These are phyloP conservation scores for Geotrichum restrictum DNA, from an alignment of 1,139 yeast species.

Conservation along the genomic window DNA sequence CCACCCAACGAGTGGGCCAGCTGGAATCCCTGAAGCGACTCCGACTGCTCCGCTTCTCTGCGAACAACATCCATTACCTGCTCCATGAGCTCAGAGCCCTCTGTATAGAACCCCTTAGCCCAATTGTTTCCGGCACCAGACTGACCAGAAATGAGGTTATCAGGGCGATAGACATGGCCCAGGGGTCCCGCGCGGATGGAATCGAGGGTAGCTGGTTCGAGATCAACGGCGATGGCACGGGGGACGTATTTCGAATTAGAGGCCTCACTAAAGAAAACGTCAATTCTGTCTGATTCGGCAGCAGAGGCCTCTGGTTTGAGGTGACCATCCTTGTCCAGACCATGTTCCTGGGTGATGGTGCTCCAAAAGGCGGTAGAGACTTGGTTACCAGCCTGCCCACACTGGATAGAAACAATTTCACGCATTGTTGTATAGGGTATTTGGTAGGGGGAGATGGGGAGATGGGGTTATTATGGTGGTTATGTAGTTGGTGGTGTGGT, in stretches of 20 bases:
- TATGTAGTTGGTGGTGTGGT: too few relatives aligned
- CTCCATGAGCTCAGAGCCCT: constrained; percentile 47
- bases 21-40: constrained; percentile 48
- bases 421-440: constrained; percentile 34
- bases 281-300: constrained; percentile 32
- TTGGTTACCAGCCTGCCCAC: constrained; percentile 53
- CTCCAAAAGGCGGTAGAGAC: constrained; percentile 70
- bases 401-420: constrained; percentile 44
- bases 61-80: constrained; percentile 46
- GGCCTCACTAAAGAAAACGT: constrained; percentile 38
- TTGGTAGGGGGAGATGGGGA: background rate
- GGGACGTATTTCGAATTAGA: constrained; percentile 44
- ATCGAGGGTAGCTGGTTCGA: constrained; percentile 48
- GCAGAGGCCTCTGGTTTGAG: constrained; percentile 22
- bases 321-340: constrained; percentile 54
- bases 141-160: constrained; percentile 44
- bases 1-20: constrained; percentile 48
- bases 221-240: constrained; percentile 46
- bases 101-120: constrained; percentile 49
- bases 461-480: background rate
- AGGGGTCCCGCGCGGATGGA: constrained; percentile 43
- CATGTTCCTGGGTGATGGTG: constrained; percentile 63
- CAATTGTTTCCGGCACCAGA: constrained; percentile 49
- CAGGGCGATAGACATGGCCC: constrained; percentile 46
- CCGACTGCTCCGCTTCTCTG: constrained; percentile 46